Conservation (phyloP, 2,329 filamentous ascomycete genomes). For the Pyrenophora graminea region DNA sequence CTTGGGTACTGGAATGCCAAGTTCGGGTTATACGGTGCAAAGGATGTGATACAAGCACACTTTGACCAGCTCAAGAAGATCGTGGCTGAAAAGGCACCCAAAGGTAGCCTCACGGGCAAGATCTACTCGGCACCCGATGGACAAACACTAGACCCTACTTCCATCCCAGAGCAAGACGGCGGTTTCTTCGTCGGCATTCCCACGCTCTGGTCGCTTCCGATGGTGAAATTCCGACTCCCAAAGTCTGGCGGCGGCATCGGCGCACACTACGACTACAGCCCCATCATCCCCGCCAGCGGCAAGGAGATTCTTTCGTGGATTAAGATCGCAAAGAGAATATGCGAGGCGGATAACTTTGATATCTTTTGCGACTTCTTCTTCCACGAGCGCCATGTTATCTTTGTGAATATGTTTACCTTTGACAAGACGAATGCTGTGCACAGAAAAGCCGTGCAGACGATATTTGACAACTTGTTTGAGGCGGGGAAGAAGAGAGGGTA, state of each 20-base stretch:
- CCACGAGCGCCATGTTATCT: conserved; percentile 53
- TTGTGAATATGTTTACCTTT: conserved; percentile 56
- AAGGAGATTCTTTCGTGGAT: conserved; percentile 51
- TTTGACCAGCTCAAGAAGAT: conserved; percentile 49
- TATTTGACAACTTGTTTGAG: conserved; percentile 35
- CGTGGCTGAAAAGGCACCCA: conserved; percentile 43
- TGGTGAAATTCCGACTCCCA: conserved; percentile 40
- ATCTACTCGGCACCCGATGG: conserved; percentile 48
- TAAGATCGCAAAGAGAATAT: conserved; percentile 48
- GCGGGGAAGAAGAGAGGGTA: conserved; percentile 36
- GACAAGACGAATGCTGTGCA: conserved; percentile 51
- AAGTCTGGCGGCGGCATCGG: conserved; percentile 35
- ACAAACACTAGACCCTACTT: conserved; percentile 46
- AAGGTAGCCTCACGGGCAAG: conserved; percentile 45
- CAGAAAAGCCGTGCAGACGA: conserved; percentile 40
- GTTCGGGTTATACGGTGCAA: conserved; percentile 53
- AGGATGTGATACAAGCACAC: conserved; percentile 51
- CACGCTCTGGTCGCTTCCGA: conserved; percentile 37
- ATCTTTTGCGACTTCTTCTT: conserved; percentile 56
- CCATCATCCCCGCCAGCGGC: conserved; percentile 41
- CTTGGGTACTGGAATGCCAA: conserved; percentile 53
- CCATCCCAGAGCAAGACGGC: conserved; percentile 35
- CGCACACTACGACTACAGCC: conserved; percentile 40
- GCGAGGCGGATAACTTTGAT: conserved; percentile 51
- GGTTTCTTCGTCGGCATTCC: conserved; percentile 41